phyloP scores from a whole-genome alignment of 1,284 basidiomycete genomes.

The Cutaneotrichosporon arboriforme region DNA sequence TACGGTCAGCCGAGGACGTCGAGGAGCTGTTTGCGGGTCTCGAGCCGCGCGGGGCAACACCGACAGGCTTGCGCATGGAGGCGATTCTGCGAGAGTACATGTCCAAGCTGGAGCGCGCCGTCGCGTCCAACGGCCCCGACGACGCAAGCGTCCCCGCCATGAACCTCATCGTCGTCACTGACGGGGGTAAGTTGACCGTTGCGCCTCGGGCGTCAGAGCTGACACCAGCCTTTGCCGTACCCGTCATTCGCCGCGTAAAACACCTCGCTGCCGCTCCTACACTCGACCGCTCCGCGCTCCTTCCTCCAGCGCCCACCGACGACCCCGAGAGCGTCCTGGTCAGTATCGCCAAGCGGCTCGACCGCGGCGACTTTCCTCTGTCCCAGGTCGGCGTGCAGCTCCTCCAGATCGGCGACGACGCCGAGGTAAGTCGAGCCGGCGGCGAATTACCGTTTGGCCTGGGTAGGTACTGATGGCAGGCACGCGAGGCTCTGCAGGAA shows the following conservation, averaged over 20 bases:
- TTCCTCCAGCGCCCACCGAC: constrained; percentile 29
- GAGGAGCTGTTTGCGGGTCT: constrained; percentile 43
- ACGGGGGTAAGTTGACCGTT: constrained; percentile 22
- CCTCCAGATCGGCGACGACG: constrained; percentile 45
- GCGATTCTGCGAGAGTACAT: constrained; percentile 44
- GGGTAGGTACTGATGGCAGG: constrained; percentile 11
- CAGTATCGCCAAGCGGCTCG: constrained; percentile 35
- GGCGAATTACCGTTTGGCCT: no score
- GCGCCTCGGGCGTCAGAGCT: not conserved
- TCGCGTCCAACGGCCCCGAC: not conserved
- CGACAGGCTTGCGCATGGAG: constrained; percentile 38
- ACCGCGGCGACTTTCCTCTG: constrained; percentile 44
- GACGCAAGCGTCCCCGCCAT: constrained; percentile 32
- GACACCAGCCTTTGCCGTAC: constrained; percentile 28
- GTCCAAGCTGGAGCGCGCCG: constrained; percentile 32
- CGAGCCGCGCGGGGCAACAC: constrained; percentile 37
- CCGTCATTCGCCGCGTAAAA: constrained; percentile 20
- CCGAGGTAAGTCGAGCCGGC: constrained; percentile 23
- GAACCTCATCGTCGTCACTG: constrained; percentile 43
- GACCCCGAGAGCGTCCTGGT: constrained; percentile 40
- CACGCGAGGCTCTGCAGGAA: constrained; percentile 40
- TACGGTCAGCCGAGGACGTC: constrained; percentile 34
- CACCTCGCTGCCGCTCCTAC: constrained; percentile 4
- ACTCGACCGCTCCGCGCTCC: constrained; percentile 14
- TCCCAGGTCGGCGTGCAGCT: constrained; percentile 49